Conservation (phyloP, 2,329 filamentous ascomycete species). For the Macrophomina phaseolina region DNA sequence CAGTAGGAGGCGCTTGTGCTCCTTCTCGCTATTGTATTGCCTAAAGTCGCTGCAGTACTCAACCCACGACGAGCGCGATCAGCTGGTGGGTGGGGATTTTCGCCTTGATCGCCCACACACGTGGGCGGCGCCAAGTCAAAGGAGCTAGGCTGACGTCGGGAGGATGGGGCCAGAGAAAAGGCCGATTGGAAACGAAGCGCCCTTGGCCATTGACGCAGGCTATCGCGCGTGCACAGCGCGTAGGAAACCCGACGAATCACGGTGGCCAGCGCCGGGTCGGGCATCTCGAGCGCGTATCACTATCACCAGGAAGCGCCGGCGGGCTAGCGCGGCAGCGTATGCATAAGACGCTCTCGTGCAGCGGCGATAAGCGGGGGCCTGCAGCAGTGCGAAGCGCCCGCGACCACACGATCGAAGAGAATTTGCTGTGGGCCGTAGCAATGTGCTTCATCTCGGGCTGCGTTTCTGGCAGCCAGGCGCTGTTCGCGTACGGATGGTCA, state of each 20-base stretch:
- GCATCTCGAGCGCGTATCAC: conserved; percentile 18
- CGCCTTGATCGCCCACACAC: conserved; percentile 5
- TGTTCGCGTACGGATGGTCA: conserved; percentile 19
- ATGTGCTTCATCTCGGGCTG: conserved; percentile 7
- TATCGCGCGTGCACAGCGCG: conserved; percentile 21
- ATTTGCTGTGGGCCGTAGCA: conserved; percentile 4
- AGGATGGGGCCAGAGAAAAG: background rate
- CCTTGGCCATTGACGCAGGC: conserved; percentile 8
- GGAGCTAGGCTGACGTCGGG: conserved; percentile 19
- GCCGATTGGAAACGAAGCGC: conserved; percentile 12
- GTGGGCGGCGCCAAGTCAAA: background rate
- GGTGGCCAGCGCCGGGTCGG: conserved; percentile 5
- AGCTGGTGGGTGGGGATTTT: conserved; percentile 10
- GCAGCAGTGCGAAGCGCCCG: background rate
- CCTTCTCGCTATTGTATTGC: background rate
- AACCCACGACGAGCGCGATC: conserved; percentile 2
- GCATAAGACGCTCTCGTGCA: conserved; percentile 12
- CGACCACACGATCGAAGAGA: conserved; percentile 7
- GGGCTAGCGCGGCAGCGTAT: conserved; percentile 9
- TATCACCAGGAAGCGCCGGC: conserved; percentile 19
- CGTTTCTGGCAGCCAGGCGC: background rate
- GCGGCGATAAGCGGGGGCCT: conserved; percentile 25
- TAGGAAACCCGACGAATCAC: conserved; percentile 10
- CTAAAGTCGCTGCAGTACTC: background rate
- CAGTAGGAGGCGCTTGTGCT: conserved; percentile 4